These are phyloP conservation scores for Massariosphaeria phaeospora DNA, from an alignment of 495 filamentous ascomycete species.

Conservation along the genomic window DNA sequence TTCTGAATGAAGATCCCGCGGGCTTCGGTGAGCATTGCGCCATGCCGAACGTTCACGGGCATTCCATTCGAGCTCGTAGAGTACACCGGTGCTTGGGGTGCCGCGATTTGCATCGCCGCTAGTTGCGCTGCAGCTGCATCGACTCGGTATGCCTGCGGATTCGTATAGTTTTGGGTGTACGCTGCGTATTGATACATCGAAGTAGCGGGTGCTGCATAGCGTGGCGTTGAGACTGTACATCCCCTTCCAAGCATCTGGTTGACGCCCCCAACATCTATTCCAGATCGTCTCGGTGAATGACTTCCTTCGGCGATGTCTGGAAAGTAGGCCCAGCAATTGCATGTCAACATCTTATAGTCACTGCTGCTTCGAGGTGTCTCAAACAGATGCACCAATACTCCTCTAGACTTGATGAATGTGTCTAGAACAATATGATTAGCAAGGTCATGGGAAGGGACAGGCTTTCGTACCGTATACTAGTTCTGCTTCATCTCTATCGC, in stretches of 20 bases:
- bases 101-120: neutral
- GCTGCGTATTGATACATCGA: conserved; percentile 8
- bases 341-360: conserved; percentile 15
- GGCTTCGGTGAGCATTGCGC: conserved; percentile 31
- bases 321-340: conserved; percentile 18
- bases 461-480: conserved; percentile 18
- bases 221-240: neutral
- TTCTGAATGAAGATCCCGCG: conserved; percentile 37
- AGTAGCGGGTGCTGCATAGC: neutral
- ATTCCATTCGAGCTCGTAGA: conserved; percentile 22
- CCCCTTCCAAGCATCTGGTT: conserved; percentile 1
- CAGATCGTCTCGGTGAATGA: conserved; percentile 21
- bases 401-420: neutral
- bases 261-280: conserved; percentile 4
- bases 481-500: conserved; percentile 15
- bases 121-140: neutral
- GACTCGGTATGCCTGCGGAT: neutral
- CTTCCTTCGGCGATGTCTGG: neutral
- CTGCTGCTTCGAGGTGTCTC: conserved; percentile 4
- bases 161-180: conserved; percentile 3
- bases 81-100: conserved; percentile 22
- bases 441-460: neutral
- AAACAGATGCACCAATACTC: conserved; percentile 20
- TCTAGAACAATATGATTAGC: conserved; percentile 1
- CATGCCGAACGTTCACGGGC: conserved; percentile 34